These are phyloP conservation scores for Pythium monospermum DNA, from an alignment of 352 stramenopile genomes.

Conservation along the genomic window DNA sequence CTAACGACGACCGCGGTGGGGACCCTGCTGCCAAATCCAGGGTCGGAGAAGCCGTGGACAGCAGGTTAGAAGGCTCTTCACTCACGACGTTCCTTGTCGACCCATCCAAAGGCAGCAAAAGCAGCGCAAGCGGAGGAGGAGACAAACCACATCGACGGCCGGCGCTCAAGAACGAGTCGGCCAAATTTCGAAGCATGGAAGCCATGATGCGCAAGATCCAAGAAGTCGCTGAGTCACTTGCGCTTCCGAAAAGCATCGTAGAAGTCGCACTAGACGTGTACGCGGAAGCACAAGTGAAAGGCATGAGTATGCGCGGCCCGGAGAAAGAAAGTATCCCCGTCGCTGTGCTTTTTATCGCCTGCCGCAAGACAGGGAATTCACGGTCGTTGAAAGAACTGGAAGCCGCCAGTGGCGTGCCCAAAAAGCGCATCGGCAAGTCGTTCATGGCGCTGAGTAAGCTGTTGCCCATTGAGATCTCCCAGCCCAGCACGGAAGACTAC, in stretches of 20 bases:
- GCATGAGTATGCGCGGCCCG: constrained; percentile 49
- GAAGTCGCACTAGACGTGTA: constrained; percentile 70
- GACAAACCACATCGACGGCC: constrained; percentile 44
- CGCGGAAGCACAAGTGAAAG: constrained; percentile 59
- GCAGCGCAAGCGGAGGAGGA: constrained; percentile 16
- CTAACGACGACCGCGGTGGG: constrained; percentile 82
- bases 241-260: constrained; percentile 67
- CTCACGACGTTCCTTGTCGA: constrained; percentile 73
- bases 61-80: constrained; percentile 50
- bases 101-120: constrained; percentile 29
- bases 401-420: constrained; percentile 62
- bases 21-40: constrained; percentile 76
- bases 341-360: constrained; percentile 72
- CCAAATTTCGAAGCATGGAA: constrained; percentile 62
- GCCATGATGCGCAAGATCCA: constrained; percentile 61
- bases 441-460: constrained; percentile 60
- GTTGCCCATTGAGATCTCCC: constrained; percentile 57
- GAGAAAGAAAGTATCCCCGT: constrained; percentile 66
- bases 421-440: constrained; percentile 75
- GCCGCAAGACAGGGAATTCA: constrained; percentile 54
- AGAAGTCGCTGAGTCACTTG: constrained; percentile 56
- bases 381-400: constrained; percentile 76
- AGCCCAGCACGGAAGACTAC: constrained; percentile 71
- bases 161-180: constrained; percentile 52
- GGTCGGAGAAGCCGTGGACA: constrained; percentile 64